phyloP scores from a whole-genome alignment of 2,329 filamentous ascomycete species.

The Fusarium sp. region DNA sequence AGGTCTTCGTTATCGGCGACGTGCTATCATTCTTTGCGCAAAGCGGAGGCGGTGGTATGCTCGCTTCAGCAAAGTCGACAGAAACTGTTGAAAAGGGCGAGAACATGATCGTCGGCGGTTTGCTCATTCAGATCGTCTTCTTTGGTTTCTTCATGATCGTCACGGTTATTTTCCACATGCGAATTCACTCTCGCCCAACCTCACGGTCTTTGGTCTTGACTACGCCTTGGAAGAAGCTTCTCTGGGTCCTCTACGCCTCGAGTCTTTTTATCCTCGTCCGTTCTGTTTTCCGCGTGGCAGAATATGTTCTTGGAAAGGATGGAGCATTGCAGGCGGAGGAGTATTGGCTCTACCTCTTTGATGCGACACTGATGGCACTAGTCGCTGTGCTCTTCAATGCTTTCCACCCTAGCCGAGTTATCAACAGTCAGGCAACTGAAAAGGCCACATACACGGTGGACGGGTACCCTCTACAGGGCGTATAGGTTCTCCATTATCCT shows the following conservation, averaged over 20 bases:
- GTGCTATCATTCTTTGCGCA: constrained; percentile 56
- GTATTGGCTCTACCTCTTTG: constrained; percentile 51
- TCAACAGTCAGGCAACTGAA: constrained; percentile 12
- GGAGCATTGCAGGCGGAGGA: constrained; percentile 51
- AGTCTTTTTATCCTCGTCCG: constrained; percentile 54
- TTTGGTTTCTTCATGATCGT: constrained; percentile 64
- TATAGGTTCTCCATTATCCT: background rate
- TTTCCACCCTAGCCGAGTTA: constrained; percentile 40
- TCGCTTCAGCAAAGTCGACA: constrained; percentile 41
- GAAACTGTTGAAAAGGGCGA: constrained; percentile 49
- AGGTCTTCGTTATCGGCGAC: constrained; percentile 62
- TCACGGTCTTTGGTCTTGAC: constrained; percentile 26
- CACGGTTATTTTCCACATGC: constrained; percentile 57
- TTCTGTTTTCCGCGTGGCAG: constrained; percentile 55
- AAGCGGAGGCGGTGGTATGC: constrained; percentile 39
- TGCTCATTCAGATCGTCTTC: constrained; percentile 64
- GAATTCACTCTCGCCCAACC: constrained; percentile 33
- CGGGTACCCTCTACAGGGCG: background rate
- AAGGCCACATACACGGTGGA: constrained; percentile 16
- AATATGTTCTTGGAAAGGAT: constrained; percentile 52
- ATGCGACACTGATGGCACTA: constrained; percentile 50
- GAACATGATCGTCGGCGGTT: constrained; percentile 61
- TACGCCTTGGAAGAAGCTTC: constrained; percentile 48
- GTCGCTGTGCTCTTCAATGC: constrained; percentile 41
- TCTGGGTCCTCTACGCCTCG: constrained; percentile 39